Conservation (phyloP, 331 rosid species). For the Malus hybrid region DNA sequence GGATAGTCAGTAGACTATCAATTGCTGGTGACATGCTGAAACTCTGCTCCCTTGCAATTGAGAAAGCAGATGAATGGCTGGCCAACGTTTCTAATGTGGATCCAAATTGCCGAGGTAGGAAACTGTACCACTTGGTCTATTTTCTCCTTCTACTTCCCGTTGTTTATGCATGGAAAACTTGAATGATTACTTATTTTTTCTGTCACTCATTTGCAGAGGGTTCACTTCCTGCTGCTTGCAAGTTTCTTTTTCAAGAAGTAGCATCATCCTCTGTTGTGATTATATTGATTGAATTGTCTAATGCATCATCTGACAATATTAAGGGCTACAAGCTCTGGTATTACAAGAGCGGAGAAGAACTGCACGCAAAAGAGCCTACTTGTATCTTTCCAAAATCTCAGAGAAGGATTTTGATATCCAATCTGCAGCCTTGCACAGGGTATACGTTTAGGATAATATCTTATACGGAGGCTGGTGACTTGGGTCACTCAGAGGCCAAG, state of each 20-base stretch:
- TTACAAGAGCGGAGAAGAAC: constrained; percentile 63
- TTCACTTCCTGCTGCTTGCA: constrained; percentile 99
- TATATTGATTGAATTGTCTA: constrained; percentile 66
- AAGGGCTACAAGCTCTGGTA: constrained; percentile 98
- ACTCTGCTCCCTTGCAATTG: constrained; percentile 82
- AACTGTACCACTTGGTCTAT: constrained; percentile 12
- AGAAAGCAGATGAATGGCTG: constrained; percentile 82
- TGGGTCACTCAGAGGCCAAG: constrained; percentile 94
- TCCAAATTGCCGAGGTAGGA: constrained; percentile 66
- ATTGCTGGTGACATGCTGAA: constrained; percentile 80
- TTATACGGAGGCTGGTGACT: constrained; percentile 59
- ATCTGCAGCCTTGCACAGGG: constrained; percentile 84
- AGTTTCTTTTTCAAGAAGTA: constrained; percentile 87
- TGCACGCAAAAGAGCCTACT: constrained; percentile 63
- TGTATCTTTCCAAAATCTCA: constrained; percentile 78
- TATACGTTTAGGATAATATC: constrained; percentile 83
- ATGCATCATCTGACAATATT: constrained; percentile 42
- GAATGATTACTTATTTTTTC: constrained; percentile 12
- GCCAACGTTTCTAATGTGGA: constrained; percentile 40
- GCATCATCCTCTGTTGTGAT: constrained; percentile 72
- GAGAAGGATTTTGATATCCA: constrained; percentile 82
- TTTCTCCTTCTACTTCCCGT: constrained; percentile 17
- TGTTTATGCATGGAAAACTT: constrained; percentile 5
- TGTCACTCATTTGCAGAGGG: constrained; percentile 50
- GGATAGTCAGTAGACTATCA: constrained; percentile 92